Conservation (phyloP, 2,329 filamentous ascomycete genomes). For the Colletotrichum sp. region DNA sequence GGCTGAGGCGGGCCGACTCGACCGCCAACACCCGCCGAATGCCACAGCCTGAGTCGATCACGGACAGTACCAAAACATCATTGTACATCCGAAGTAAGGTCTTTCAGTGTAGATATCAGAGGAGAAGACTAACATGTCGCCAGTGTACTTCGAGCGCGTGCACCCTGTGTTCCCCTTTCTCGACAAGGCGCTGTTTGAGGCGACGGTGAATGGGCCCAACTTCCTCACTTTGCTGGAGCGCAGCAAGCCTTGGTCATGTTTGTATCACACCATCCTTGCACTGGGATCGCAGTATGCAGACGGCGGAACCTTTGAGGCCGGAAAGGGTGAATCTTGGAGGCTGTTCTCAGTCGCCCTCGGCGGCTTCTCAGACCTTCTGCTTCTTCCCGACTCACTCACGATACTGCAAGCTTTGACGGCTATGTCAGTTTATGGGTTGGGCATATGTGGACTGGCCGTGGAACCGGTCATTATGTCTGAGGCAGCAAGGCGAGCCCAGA, state of each 20-base stretch:
- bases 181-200: constrained; percentile 38
- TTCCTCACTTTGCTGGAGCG: constrained; percentile 27
- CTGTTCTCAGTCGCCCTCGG: constrained; percentile 41
- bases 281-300: constrained; percentile 39
- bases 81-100: constrained; percentile 14
- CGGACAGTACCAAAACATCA: background rate
- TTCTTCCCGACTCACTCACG: constrained; percentile 32
- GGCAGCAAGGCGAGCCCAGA: constrained; percentile 33
- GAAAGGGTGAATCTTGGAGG: constrained; percentile 41
- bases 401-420: constrained; percentile 34
- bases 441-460: constrained; percentile 32
- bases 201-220: constrained; percentile 28
- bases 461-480: constrained; percentile 35
- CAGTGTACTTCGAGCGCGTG: constrained; percentile 43
- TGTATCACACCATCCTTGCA: constrained; percentile 43
- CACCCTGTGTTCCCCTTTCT: constrained; percentile 46
- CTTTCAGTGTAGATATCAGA: background rate
- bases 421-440: constrained; percentile 31
- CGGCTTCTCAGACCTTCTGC: constrained; percentile 36
- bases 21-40: background rate
- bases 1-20: constrained; percentile 13
- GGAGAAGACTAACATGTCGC: background rate
- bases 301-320: constrained; percentile 41
- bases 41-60: background rate
- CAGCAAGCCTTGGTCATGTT: constrained; percentile 36